Percentiles rank a stretch among this genome's conserved stretches.
phyloP scores from a whole-genome alignment of 164 flowering plant genomes.

The Paratinospora sagittata region DNA sequence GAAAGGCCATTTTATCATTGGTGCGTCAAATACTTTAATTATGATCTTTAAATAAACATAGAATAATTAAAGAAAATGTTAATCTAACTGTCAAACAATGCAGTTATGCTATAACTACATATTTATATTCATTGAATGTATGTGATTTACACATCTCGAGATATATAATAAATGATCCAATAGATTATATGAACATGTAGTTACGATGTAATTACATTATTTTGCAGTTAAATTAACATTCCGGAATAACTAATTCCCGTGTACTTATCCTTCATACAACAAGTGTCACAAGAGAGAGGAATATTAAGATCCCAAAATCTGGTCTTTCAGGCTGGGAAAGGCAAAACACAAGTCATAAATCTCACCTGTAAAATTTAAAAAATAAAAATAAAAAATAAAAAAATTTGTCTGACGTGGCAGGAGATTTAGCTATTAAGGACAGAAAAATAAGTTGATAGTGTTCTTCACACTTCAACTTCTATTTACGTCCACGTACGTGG shows the following conservation, averaged over 20 bases:
- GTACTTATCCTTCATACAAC: not conserved
- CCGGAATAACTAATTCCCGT: not conserved
- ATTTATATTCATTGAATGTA: too few relatives aligned
- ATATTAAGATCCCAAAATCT: not conserved
- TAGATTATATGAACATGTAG: too few relatives aligned
- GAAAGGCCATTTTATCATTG: not conserved
- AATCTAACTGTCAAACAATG: too few relatives aligned
- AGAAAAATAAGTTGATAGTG: constrained; percentile 1
- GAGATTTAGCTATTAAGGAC: constrained; percentile 1
- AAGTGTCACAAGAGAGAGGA: not conserved
- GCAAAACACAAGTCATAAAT: constrained; percentile 7
- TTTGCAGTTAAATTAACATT: too few relatives aligned
- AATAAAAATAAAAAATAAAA: not conserved
- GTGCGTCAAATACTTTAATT: not conserved
- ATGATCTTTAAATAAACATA: too few relatives aligned
- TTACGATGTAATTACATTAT: too few relatives aligned
- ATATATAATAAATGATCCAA: too few relatives aligned
- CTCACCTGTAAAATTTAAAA: not conserved
- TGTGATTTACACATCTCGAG: too few relatives aligned
- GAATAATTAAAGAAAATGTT: too few relatives aligned
- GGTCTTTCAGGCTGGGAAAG: not conserved
- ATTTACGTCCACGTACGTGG: not conserved
- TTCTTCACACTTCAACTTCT: constrained; percentile 13
- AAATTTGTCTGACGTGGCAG: not conserved
- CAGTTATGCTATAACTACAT: too few relatives aligned